Evolutionary conservation across 2,329 filamentous ascomycete species (phyloP).

Genomic region (Colletotrichum sp.): DNA sequence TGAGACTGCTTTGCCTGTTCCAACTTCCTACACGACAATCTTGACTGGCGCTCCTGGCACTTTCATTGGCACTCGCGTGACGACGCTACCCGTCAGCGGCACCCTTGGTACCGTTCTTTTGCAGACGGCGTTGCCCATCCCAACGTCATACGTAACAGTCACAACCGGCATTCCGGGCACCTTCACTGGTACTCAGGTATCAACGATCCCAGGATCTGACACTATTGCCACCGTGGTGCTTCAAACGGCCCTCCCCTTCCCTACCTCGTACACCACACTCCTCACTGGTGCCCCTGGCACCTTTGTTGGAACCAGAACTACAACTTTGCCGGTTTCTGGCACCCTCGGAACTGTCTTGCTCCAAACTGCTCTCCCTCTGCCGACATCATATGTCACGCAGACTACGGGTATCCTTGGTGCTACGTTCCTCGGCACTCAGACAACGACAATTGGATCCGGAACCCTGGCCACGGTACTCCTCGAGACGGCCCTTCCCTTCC

Average conservation of each 20-base stretch:
- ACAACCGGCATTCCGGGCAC: not conserved
- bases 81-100: not conserved
- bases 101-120: not conserved
- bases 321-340: not conserved
- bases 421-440: not conserved
- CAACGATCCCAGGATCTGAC: not conserved
- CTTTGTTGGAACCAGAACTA: not conserved
- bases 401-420: not conserved
- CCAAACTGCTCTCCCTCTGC: not conserved
- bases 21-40: constrained; percentile 1
- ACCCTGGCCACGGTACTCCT: not conserved
- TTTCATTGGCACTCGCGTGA: not conserved
- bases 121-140: not conserved
- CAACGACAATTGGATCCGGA: not conserved
- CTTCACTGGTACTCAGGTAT: not conserved
- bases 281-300: not conserved
- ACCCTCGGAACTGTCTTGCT: not conserved
- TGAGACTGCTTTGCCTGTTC: not conserved
- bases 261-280: not conserved
- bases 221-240: not conserved
- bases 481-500: not conserved
- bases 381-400: not conserved
- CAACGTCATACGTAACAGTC: not conserved
- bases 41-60: not conserved
- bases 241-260: not conserved